phyloP scores from a whole-genome alignment of 1,284 basidiomycete genomes.

The Mycena sp. region DNA sequence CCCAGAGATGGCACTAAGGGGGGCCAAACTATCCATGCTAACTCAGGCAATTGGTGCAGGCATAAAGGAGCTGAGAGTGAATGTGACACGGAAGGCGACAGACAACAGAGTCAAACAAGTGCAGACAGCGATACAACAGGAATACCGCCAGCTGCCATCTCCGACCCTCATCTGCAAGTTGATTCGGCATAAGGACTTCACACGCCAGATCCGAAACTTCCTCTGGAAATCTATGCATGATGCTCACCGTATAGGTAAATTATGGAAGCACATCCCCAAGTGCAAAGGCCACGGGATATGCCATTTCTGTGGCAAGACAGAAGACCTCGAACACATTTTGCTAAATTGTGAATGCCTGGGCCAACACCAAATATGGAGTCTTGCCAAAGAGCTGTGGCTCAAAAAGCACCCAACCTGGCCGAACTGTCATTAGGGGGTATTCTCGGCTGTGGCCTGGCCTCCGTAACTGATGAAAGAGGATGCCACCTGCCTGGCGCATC shows the following conservation, averaged over 20 bases:
- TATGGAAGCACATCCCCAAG: conserved; percentile 3
- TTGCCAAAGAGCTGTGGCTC: neutral
- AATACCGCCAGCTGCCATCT: neutral
- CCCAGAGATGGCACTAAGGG: neutral
- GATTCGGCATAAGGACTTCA: neutral
- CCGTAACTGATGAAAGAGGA: too few species aligned
- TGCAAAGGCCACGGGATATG: neutral
- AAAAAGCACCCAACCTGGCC: too few species aligned
- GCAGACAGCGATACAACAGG: neutral
- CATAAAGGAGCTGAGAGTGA: neutral
- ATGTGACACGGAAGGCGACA: neutral
- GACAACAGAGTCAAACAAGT: neutral
- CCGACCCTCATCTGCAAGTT: conserved; percentile 3
- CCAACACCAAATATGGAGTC: conserved; percentile 17
- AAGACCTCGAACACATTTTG: conserved; percentile 22
- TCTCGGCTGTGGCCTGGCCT: too few species aligned
- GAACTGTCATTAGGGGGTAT: too few species aligned
- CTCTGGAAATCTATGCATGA: conserved; percentile 14
- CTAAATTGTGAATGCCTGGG: conserved; percentile 16
- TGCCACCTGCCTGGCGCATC: neutral
- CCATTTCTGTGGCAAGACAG: neutral
- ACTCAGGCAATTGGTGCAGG: conserved; percentile 12
- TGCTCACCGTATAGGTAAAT: conserved; percentile 2
- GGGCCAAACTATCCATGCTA: conserved; percentile 11
- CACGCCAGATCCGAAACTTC: neutral